A percentile compares a stretch with the other conserved stretches of the same genome.
phyloP scores from a whole-genome alignment of 495 filamentous ascomycete genomes.

The Achaetomiella virescens region DNA sequence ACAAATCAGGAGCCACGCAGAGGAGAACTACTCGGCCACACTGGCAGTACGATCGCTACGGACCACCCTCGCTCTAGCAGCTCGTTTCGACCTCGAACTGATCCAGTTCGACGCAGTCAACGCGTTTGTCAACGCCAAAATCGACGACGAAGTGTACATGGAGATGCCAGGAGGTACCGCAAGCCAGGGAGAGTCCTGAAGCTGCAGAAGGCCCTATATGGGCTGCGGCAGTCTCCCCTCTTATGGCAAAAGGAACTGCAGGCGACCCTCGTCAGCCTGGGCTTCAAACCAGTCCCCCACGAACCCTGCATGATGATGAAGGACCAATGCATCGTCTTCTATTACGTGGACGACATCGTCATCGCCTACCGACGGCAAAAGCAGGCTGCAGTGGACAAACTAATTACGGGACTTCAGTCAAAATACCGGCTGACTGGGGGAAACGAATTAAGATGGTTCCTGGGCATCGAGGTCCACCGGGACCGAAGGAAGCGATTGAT shows the following conservation, averaged over 20 bases:
- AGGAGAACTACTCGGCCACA: constrained; percentile 14
- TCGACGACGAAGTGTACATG: constrained; percentile 12
- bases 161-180: constrained; percentile 8
- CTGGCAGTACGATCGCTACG: constrained; percentile 10
- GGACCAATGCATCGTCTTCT: constrained; percentile 11
- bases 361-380: constrained; percentile 7
- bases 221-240: constrained; percentile 15
- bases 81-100: constrained; percentile 15
- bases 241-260: constrained; percentile 19
- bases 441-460: constrained; percentile 7
- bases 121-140: constrained; percentile 12
- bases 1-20: background rate
- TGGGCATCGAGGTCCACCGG: constrained; percentile 8
- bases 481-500: constrained; percentile 7
- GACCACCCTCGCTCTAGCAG: constrained; percentile 12
- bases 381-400: background rate
- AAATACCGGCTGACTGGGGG: constrained; percentile 10
- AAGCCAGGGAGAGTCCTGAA: background rate
- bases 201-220: constrained; percentile 15
- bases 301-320: constrained; percentile 8
- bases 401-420: background rate
- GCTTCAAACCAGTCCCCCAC: constrained; percentile 9
- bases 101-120: constrained; percentile 17
- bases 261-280: background rate
- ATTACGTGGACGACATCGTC: constrained; percentile 14